phyloP scores from a whole-genome alignment of 2,329 filamentous ascomycete genomes.

The Colletotrichum salicis region DNA sequence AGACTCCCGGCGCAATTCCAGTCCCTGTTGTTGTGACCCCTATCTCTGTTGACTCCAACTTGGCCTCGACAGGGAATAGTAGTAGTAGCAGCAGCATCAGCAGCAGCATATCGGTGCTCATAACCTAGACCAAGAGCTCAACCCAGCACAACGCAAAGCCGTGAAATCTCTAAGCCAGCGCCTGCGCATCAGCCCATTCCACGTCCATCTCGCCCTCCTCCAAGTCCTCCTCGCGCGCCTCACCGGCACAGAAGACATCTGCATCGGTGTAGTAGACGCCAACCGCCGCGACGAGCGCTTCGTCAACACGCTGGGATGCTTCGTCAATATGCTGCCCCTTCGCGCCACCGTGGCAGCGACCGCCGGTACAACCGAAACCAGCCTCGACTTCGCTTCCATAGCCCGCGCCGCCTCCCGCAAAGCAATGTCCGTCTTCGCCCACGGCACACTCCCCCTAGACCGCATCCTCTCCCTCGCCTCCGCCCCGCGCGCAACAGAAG shows the following conservation, averaged over 20 bases:
- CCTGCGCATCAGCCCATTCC: conserved; percentile 46
- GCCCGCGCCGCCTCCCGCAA: conserved; percentile 35
- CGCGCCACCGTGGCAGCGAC: too few species aligned
- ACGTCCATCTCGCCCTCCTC: conserved; percentile 57
- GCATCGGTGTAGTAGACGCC: conserved; percentile 60
- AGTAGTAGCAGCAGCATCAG: not conserved
- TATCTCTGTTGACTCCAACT: too few species aligned
- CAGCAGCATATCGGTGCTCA: not conserved
- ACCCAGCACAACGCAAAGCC: too few species aligned
- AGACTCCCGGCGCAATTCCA: too few species aligned
- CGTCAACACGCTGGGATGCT: conserved; percentile 52
- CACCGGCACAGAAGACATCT: conserved; percentile 46
- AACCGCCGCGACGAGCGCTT: conserved; percentile 47
- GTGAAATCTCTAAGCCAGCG: not conserved
- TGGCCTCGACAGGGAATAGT: too few species aligned
- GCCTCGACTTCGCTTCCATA: conserved; percentile 43
- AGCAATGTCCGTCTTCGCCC: conserved; percentile 45
- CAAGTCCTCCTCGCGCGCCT: not conserved
- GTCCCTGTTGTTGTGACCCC: too few species aligned
- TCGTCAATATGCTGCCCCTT: conserved; percentile 60
- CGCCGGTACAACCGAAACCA: too few species aligned
- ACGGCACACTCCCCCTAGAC: conserved; percentile 61
- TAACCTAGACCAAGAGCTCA: not conserved
- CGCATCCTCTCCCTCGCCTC: conserved; percentile 56
- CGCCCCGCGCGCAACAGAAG: conserved; percentile 48